phyloP scores from a whole-genome alignment of 2,329 filamentous ascomycete genomes.

The Sclerotinia sclerotiorum region DNA sequence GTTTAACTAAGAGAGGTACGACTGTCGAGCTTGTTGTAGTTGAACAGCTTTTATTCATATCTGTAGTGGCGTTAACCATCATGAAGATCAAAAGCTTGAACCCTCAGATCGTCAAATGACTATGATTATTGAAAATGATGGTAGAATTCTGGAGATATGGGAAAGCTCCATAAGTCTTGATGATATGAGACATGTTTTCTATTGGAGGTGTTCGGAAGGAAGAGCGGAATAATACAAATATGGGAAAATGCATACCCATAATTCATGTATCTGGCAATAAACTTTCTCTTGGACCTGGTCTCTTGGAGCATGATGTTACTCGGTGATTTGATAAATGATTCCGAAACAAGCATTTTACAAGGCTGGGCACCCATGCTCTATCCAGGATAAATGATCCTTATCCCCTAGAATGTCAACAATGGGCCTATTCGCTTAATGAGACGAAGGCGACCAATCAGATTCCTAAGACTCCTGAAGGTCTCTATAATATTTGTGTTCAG shows the following conservation, averaged over 20 bases:
- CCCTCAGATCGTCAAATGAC: not conserved
- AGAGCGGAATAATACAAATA: not conserved
- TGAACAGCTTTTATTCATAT: conserved; percentile 29
- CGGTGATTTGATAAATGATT: not conserved
- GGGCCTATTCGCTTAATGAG: no score
- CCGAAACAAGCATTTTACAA: not conserved
- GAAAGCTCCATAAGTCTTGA: not conserved
- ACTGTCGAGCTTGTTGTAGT: conserved; percentile 36
- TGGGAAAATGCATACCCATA: not conserved
- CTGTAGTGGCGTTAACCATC: conserved; percentile 23
- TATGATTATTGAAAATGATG: not conserved
- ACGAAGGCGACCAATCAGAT: no score
- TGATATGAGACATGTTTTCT: not conserved
- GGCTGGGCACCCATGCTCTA: no score
- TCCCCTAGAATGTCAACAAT: no score
- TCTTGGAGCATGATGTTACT: not conserved
- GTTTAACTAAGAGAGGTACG: conserved; percentile 33
- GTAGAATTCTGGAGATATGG: not conserved
- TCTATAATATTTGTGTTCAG: no score
- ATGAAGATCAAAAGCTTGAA: not conserved
- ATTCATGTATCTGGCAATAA: not conserved
- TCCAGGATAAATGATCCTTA: no score
- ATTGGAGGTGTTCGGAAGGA: not conserved
- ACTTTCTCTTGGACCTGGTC: not conserved
- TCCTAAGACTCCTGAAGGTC: no score